A percentile compares a stretch with the other conserved stretches of the same genome.
Conservation (phyloP, 257 asterid species). For the Nicotiana tomentosiformis region DNA sequence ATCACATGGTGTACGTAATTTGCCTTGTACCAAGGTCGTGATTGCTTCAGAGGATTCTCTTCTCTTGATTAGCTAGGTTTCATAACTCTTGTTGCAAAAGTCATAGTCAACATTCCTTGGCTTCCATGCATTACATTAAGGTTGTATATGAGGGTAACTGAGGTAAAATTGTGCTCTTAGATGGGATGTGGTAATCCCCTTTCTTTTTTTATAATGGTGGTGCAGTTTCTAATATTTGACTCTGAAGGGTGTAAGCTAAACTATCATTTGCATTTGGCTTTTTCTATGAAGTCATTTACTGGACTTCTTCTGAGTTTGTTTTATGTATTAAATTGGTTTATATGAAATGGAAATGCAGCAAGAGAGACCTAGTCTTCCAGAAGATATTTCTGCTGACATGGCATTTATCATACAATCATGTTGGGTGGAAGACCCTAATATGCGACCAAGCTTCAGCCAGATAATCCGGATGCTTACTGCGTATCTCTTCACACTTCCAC, state of each 20-base stretch:
- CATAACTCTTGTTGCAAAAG: constrained; percentile 6
- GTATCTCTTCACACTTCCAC: constrained; percentile 50
- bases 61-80: constrained; percentile 3
- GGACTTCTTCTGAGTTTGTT: neutral
- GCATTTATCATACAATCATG: constrained; percentile 77
- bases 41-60: neutral
- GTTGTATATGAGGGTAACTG: neutral
- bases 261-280: neutral
- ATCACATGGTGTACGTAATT: neutral
- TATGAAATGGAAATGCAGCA: constrained; percentile 50
- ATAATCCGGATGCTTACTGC: constrained; percentile 83
- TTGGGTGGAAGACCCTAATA: constrained; percentile 97
- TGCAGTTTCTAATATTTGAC: neutral
- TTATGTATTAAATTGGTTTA: constrained; percentile 2
- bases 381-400: constrained; percentile 58
- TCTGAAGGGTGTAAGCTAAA: neutral
- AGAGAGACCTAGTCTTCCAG: constrained; percentile 81
- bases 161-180: neutral
- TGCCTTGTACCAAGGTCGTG: neutral
- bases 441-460: constrained; percentile 91
- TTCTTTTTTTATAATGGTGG: neutral
- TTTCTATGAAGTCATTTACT: neutral
- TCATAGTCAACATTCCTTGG: neutral
- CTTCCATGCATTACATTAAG: neutral
- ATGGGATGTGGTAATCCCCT: neutral